A percentile compares a stretch with the other conserved stretches of the same genome.
These are phyloP conservation scores for Aspergillus fumigatiaffinis DNA, from an alignment of 2,329 filamentous ascomycete species.

Conservation along the genomic window DNA sequence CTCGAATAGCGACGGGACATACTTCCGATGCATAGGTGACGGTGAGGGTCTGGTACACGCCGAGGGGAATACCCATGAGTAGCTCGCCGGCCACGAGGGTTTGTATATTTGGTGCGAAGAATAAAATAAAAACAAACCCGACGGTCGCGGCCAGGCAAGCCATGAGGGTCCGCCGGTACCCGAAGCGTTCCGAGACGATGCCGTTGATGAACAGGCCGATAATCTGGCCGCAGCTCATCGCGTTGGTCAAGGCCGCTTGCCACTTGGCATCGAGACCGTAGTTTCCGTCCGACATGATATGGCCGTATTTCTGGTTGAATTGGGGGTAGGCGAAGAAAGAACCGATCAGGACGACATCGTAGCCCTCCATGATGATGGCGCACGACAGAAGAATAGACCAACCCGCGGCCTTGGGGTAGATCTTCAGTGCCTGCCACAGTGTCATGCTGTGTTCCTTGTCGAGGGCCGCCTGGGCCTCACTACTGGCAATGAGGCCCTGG, in stretches of 20 bases:
- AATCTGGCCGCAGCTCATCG: constrained; percentile 39
- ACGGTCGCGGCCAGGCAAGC: constrained; percentile 44
- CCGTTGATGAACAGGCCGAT: constrained; percentile 52
- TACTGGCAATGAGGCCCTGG: constrained; percentile 2
- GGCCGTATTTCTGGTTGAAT: constrained; percentile 42
- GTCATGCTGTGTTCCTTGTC: constrained; percentile 28
- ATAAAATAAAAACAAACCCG: constrained; percentile 49
- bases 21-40: constrained; percentile 47
- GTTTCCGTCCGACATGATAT: constrained; percentile 24
- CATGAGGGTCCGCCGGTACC: constrained; percentile 51
- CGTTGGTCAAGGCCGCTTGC: constrained; percentile 45
- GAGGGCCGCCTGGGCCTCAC: constrained; percentile 1
- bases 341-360: constrained; percentile 75
- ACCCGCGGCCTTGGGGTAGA: constrained; percentile 68
- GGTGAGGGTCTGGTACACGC: constrained; percentile 49
- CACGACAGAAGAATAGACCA: constrained; percentile 85
- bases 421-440: constrained; percentile 20
- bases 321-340: constrained; percentile 62
- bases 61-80: constrained; percentile 50
- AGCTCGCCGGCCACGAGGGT: constrained; percentile 49
- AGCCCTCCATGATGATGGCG: constrained; percentile 88
- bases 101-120: constrained; percentile 48
- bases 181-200: constrained; percentile 49
- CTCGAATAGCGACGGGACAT: constrained; percentile 43
- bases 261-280: constrained; percentile 32